Percentiles rank a stretch among this genome's conserved stretches.
Evolutionary conservation across 805 yeast species (phyloP).

Genomic region (Suhomyces faveliae): DNA sequence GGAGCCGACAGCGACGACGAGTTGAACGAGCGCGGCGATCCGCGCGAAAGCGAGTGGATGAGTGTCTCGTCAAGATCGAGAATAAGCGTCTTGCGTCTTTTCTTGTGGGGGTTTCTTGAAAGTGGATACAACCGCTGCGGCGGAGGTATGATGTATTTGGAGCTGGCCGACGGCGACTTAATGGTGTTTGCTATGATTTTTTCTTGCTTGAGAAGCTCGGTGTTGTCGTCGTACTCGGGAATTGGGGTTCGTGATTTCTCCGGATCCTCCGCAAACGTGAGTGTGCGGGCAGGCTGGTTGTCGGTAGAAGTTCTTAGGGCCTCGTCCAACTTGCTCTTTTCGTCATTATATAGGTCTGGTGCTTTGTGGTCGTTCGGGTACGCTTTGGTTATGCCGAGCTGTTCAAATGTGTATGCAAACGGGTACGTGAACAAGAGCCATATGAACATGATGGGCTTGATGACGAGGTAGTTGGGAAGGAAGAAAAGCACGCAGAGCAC

Average conservation of each 20-base stretch:
- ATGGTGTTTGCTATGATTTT: slow-evolving; percentile 38
- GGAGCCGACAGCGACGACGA: slow-evolving; percentile 41
- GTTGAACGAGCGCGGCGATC: slow-evolving; percentile 45
- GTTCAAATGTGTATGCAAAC: slow-evolving; percentile 39
- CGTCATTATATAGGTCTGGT: neutral
- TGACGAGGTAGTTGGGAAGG: slow-evolving; percentile 48
- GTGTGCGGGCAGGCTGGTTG: neutral
- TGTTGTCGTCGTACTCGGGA: slow-evolving; percentile 26
- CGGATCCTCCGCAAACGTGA: slow-evolving; percentile 3
- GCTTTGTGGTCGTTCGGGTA: neutral
- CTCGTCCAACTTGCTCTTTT: neutral
- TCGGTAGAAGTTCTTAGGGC: neutral
- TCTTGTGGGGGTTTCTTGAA: slow-evolving; percentile 37
- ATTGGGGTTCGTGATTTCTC: slow-evolving; percentile 1
- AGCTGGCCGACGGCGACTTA: slow-evolving; percentile 41
- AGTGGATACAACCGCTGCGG: slow-evolving; percentile 45
- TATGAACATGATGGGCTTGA: slow-evolving; percentile 50
- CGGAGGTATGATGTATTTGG: slow-evolving; percentile 45
- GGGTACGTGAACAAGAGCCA: slow-evolving; percentile 61
- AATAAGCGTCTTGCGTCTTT: slow-evolving; percentile 64
- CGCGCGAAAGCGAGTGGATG: slow-evolving; percentile 83
- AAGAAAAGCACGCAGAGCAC: slow-evolving; percentile 34
- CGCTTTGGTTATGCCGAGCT: slow-evolving; percentile 11
- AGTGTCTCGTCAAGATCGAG: slow-evolving; percentile 92
- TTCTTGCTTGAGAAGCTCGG: slow-evolving; percentile 41